Evolutionary conservation across 2,329 filamentous ascomycete genomes (phyloP).

Genomic region (Calonectria fujianensis): DNA sequence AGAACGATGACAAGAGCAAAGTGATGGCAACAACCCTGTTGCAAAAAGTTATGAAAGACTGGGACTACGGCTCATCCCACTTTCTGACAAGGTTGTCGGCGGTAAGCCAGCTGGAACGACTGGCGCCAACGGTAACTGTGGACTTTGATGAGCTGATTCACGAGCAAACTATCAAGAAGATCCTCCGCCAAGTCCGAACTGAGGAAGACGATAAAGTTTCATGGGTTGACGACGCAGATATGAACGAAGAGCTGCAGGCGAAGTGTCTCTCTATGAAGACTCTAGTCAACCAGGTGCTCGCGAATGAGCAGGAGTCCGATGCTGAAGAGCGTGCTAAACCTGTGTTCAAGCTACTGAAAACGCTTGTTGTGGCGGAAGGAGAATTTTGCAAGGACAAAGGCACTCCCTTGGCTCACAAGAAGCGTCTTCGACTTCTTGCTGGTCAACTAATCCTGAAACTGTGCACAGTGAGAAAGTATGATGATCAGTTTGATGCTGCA

Average conservation of each 20-base stretch:
- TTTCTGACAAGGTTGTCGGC: conserved; percentile 85
- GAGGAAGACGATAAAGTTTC: conserved; percentile 75
- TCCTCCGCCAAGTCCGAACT: conserved; percentile 82
- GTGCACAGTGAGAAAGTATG: conserved; percentile 84
- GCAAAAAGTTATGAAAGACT: conserved; percentile 83
- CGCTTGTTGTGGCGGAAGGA: conserved; percentile 83
- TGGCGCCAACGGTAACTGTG: conserved; percentile 82
- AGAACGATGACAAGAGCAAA: conserved; percentile 82
- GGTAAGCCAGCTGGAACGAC: conserved; percentile 84
- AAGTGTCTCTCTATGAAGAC: conserved; percentile 91
- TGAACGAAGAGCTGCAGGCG: conserved; percentile 88
- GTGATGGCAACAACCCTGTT: conserved; percentile 91
- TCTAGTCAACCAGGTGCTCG: conserved; percentile 89
- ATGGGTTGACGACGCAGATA: conserved; percentile 80
- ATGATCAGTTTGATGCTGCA: conserved; percentile 81
- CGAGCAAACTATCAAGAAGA: conserved; percentile 83
- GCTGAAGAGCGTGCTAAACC: conserved; percentile 77
- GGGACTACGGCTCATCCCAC: conserved; percentile 81
- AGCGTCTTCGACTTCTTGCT: conserved; percentile 87
- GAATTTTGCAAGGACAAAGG: conserved; percentile 85
- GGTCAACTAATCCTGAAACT: conserved; percentile 90
- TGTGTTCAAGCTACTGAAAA: conserved; percentile 87
- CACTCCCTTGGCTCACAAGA: conserved; percentile 86
- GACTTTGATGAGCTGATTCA: conserved; percentile 86
- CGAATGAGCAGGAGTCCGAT: conserved; percentile 69